Base-by-base conservation (phyloP, 768 basidiomycete species). In the Boletus tomentosulus region DNA sequence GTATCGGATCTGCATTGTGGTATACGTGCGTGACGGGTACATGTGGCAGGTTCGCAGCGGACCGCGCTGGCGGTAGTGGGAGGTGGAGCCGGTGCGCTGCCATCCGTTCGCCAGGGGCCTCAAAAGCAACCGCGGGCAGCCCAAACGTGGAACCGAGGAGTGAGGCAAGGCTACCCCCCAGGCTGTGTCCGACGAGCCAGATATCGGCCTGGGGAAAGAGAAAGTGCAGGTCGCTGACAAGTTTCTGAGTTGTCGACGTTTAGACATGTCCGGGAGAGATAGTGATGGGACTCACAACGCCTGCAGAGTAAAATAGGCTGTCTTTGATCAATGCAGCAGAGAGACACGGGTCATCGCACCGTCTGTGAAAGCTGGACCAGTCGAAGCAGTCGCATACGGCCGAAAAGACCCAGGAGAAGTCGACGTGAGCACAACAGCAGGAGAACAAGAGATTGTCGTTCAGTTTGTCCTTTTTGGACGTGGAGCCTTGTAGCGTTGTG, bases 351-450 rank as follows among this genome's bases (percentile, higher is more conserved):
- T 84, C 79, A 57, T 91, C 86, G 68, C 96, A 98, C 35, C 78
- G 79, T 77, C 79, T 85, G 33, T 78, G 75, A 10, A 80, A 75
- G 3, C 81, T 74, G 4, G 51, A 61, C 66, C 66, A 66, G 0
- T 57, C 54, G 66, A 85, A 94, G 72, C 96, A 98, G 61, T 90
- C 80, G 73, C 96, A 98, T 4, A 97, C 95, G 3, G 88, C 85
- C 34, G 79, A 78, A 66, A 92, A 87, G 27, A 81, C 65, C 94
- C 95, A 98, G 3, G 89, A 85, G 55, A 93, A 78, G 68, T 91
- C 89, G 34, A 95, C 88, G 31, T 85, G 79, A 15, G 93, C 95
- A 62, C 96, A 98, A 66, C 96, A 98, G 71, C 96, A 98, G 0
- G 93, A 89, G 65, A 90, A 92, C 16, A 92, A 69, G 68, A 91